Evolutionary conservation across 805 yeast species (phyloP), one percentile per base, ranked within the genome.

Genomic region (Kazachstania taianensis): DNA sequence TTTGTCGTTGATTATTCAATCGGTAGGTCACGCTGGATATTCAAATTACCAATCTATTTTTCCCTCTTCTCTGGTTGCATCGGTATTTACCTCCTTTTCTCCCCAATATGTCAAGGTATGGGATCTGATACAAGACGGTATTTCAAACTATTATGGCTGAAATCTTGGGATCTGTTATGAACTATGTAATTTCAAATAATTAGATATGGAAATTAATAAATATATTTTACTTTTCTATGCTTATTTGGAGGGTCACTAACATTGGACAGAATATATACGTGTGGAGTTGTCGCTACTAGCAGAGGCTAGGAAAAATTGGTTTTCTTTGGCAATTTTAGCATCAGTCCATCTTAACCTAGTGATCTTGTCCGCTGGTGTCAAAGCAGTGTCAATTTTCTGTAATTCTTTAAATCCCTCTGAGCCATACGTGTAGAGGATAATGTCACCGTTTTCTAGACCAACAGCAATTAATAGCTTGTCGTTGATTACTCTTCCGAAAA

Each of bases 101-200:
- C 76, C 35, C 85, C 83, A 40, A 63, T 89, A 32, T 71, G 84
- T 13, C 79, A 81, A 47, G 97, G 97, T 36, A 82, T 89, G 94
- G 55, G 53, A 8, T 81, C 81, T 16, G 63, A 67, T 31, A 64
- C 63, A 27, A 43, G 51, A 1, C 62, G 72, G 33, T 81, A 59
- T 55, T 49, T 52, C 33, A 62, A 75, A 52, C 61, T 81, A 50
- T 65, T 70, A 47, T 62, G 80, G 63, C 54, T 79, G 36, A 53
- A 59, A 10, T 53, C 73, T 6, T 79, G 87, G 87, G 70, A 69
- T 38, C 61, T 28, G 46, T 39, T 5, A 50, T 59, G 25, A n/a
- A n/a, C n/a, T n/a, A n/a, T n/a, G n/a, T n/a, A n/a, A n/a, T n/a
- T n/a, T n/a, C 12, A 22, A 4, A 22, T 22, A 9, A 22, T 22